Conservation (phyloP, 2,329 filamentous ascomycete genomes). For the Clarireedia sp. region DNA sequence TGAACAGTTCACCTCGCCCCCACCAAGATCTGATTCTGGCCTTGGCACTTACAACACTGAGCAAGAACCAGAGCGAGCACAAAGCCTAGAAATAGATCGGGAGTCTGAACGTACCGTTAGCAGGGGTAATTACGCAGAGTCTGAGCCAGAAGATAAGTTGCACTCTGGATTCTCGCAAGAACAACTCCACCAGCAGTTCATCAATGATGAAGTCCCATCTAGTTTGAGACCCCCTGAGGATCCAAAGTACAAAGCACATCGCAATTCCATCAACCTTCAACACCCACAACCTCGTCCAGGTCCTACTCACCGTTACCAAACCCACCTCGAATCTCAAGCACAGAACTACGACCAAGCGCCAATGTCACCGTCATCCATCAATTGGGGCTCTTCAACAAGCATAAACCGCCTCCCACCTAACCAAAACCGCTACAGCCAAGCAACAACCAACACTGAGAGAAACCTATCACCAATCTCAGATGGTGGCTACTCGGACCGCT, state of each 20-base stretch:
- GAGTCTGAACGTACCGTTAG: not conserved
- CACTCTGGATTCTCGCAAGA: slow-evolving; percentile 49
- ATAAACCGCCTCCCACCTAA: slow-evolving; percentile 43
- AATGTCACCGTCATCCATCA: slow-evolving; percentile 51
- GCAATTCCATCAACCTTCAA: slow-evolving; percentile 71
- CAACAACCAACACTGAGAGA: slow-evolving; percentile 23
- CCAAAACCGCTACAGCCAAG: slow-evolving; percentile 40
- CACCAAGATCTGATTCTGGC: slow-evolving; percentile 74
- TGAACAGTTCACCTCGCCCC: slow-evolving; percentile 25
- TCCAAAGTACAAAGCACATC: slow-evolving; percentile 74
- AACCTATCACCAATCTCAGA: slow-evolving; percentile 28
- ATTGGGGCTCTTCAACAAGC: slow-evolving; percentile 56
- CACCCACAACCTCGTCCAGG: slow-evolving; percentile 72
- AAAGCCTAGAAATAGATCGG: not conserved
- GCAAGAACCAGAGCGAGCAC: not conserved
- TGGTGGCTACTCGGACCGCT: slow-evolving; percentile 23
- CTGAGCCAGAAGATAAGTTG: slow-evolving; percentile 45
- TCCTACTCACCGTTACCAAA: slow-evolving; percentile 66
- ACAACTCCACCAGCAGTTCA: slow-evolving; percentile 29
- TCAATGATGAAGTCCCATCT: slow-evolving; percentile 19
- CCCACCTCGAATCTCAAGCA: slow-evolving; percentile 64
- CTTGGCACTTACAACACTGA: slow-evolving; percentile 44
- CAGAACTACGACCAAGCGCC: slow-evolving; percentile 54
- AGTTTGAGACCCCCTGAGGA: slow-evolving; percentile 40
- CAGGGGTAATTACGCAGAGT: not conserved